These are phyloP conservation scores for Tetrahymena thermophila DNA, from an alignment of 73 alveolate genomes.

Conservation along the genomic window DNA sequence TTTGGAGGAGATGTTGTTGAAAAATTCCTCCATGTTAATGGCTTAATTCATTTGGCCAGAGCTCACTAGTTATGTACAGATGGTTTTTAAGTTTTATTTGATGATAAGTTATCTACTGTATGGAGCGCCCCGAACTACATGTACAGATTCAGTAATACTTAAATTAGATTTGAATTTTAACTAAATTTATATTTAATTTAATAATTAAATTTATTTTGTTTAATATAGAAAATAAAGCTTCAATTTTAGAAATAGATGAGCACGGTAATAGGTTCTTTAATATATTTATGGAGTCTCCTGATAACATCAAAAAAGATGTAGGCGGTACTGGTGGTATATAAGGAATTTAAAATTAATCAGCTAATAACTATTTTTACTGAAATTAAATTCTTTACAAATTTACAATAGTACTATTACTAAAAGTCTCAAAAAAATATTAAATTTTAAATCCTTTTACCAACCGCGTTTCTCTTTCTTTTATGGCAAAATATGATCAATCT, in stretches of 20 bases:
- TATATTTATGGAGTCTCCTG: constrained; percentile 89
- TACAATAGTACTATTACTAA: neutral
- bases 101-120: constrained; percentile 86
- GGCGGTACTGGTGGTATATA: constrained; percentile 20
- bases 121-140: constrained; percentile 99
- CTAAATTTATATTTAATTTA: too few relatives aligned
- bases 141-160: constrained; percentile 61
- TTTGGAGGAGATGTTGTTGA: constrained; percentile 95
- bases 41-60: constrained; percentile 79
- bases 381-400: neutral
- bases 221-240: constrained; percentile 66
- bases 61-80: constrained; percentile 97
- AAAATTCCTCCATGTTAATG: constrained; percentile 85
- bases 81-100: constrained; percentile 86
- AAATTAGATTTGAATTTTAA: neutral
- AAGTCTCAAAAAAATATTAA: too few relatives aligned
- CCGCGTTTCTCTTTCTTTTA: neutral
- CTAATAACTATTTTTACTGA: neutral
- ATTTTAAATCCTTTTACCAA: too few relatives aligned
- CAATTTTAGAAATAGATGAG: constrained; percentile 95
- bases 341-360: neutral
- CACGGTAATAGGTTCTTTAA: constrained; percentile 77
- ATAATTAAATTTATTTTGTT: too few relatives aligned
- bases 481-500: neutral
- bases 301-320: constrained; percentile 54